A percentile compares a stretch with the other conserved stretches of the same genome.
Evolutionary conservation across 2,329 filamentous ascomycete genomes (phyloP).

Genomic region (Claviceps pazoutovae): DNA sequence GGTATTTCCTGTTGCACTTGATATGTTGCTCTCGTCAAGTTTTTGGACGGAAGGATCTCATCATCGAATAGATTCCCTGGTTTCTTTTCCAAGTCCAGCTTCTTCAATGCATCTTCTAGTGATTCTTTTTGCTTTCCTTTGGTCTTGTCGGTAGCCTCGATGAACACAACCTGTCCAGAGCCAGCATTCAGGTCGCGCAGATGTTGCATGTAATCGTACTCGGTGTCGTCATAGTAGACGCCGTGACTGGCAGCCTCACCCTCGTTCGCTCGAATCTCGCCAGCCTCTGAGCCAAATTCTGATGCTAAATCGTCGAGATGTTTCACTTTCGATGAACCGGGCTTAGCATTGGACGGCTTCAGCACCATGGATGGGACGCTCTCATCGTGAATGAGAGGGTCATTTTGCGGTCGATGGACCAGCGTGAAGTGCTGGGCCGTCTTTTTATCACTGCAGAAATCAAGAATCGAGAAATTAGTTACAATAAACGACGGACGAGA

Average conservation of each 20-base stretch:
- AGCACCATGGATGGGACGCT: conserved; percentile 83
- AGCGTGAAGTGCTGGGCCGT: conserved; percentile 84
- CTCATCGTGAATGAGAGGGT: conserved; percentile 89
- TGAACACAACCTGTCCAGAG: conserved; percentile 60
- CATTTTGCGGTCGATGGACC: conserved; percentile 92
- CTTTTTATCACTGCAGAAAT: conserved; percentile 56
- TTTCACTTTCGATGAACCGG: conserved; percentile 36
- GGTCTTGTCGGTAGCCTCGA: conserved; percentile 59
- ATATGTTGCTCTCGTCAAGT: conserved; percentile 63
- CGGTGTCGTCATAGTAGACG: conserved; percentile 85
- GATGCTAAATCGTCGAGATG: conserved; percentile 61
- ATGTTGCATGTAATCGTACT: conserved; percentile 99
- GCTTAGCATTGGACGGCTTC: conserved; percentile 43
- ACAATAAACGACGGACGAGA: background rate
- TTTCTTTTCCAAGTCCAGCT: conserved; percentile 41
- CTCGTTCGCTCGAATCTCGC: conserved; percentile 68
- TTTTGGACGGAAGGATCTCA: conserved; percentile 66
- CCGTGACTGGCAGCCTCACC: conserved; percentile 92
- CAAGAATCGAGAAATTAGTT: background rate
- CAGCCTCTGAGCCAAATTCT: conserved; percentile 56
- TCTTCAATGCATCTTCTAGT: conserved; percentile 68
- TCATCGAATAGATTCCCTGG: conserved; percentile 51
- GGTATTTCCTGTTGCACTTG: conserved; percentile 88
- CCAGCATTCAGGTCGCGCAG: conserved; percentile 72
- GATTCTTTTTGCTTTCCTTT: conserved; percentile 65